Evolutionary conservation across 306 rosid species (phyloP).

Genomic region (Luffa aegyptiaca): DNA sequence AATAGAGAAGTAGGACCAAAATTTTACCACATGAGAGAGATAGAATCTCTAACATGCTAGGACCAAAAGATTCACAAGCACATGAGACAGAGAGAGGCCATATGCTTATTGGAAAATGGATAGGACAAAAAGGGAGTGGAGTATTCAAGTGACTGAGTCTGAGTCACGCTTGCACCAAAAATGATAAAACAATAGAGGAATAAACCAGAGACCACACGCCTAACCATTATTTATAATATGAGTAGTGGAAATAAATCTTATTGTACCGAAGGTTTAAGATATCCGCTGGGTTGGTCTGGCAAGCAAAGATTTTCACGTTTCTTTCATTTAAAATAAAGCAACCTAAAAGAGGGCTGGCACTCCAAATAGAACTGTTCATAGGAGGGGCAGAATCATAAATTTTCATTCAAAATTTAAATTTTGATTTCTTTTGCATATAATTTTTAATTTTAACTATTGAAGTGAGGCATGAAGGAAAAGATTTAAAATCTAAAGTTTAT

Average conservation of each 20-base stretch:
- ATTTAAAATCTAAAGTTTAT: background rate
- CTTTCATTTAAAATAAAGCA: background rate
- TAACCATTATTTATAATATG: background rate
- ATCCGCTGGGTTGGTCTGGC: background rate
- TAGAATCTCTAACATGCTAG: background rate
- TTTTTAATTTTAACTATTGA: background rate
- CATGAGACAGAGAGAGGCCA: background rate
- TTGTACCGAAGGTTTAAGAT: background rate
- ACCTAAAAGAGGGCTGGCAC: background rate
- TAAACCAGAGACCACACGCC: slow-evolving; percentile 2
- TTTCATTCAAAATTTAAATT: background rate
- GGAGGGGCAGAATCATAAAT: background rate
- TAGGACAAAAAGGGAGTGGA: background rate
- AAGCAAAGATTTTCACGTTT: slow-evolving; percentile 7
- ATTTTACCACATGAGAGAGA: background rate
- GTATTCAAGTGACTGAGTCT: background rate
- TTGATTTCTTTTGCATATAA: background rate
- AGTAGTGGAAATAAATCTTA: background rate
- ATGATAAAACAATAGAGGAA: background rate
- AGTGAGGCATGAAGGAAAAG: background rate
- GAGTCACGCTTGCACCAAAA: slow-evolving; percentile 6
- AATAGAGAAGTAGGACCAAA: background rate
- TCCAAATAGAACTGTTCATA: background rate
- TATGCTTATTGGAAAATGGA: background rate
- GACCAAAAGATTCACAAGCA: background rate